Evolutionary conservation across 441 rosid species (phyloP), one percentile per base, ranked within the genome.

Genomic region (Syzygium malaccense): DNA sequence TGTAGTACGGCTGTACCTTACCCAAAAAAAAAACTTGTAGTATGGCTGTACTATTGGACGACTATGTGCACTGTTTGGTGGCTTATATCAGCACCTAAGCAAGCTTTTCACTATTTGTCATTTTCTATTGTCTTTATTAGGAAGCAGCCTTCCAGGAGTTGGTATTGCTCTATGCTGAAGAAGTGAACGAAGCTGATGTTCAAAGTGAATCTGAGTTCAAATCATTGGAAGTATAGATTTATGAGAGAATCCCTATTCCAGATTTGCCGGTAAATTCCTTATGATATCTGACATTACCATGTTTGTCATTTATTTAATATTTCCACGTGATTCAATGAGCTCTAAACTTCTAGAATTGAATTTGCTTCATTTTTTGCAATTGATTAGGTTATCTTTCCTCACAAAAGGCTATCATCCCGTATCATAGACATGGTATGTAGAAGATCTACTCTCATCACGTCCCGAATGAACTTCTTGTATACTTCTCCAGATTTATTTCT

Each of bases 81-180:
- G 80, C 33, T 68, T 68, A 71, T 33, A 33, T 7, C 7, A 37
- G 37, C 80, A 71, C 14, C 15, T 37, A 71, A 71, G 8, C 14
- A 71, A 71, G 80, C 80, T 37, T 71, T 71, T 37, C 15, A 0
- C 49, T 3, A 89, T 62, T 37, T 37, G 37, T 37, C 37, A 37
- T 37, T 37, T 37, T 33, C 37, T 37, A 37, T 37, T 37, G 37
- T 4, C 37, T 37, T 37, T 37, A 37, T 37, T 88, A 97, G 99
- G 99, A 97, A 93, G 98, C 99, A 90, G 97, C 99, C 19, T 98
- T 98, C 89, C 92, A 96, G 92, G 99, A 98, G 89, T 90, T 98
- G 90, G 95, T 98, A 87, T 93, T 98, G 94, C 96, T 98, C 87
- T 98, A 96, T 90, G 95, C 96, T 30, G 90, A 89, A 88, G 96